Conservation (phyloP, 2,329 filamentous ascomycete genomes). For the Fonsecaea erecta region DNA sequence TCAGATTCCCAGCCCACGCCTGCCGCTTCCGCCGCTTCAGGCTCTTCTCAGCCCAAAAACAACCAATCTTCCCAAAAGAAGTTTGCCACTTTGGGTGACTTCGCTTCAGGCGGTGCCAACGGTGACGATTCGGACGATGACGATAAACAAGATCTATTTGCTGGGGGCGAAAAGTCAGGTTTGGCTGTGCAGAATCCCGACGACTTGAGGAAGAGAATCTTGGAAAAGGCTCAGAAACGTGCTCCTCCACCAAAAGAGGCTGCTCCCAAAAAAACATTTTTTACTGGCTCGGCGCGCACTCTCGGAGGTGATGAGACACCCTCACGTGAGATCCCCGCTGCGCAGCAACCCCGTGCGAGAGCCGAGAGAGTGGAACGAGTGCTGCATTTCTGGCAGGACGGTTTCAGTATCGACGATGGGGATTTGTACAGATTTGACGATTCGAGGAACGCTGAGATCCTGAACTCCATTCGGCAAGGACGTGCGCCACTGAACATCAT, state of each 20-base stretch:
- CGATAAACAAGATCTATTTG: slow-evolving; percentile 63
- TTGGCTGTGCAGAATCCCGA: slow-evolving; percentile 69
- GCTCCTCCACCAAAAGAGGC: slow-evolving; percentile 34
- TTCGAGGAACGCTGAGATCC: slow-evolving; percentile 64
- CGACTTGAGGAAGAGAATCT: slow-evolving; percentile 57
- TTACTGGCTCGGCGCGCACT: slow-evolving; percentile 66
- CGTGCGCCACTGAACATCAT: slow-evolving; percentile 66
- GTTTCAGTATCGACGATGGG: slow-evolving; percentile 69
- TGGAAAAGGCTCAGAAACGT: slow-evolving; percentile 52
- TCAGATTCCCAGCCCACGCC: slow-evolving; percentile 35
- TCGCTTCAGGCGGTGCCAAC: slow-evolving; percentile 46
- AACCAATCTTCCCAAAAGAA: slow-evolving; percentile 48
- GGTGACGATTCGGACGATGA: slow-evolving; percentile 58
- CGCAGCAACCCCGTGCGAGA: slow-evolving; percentile 47
- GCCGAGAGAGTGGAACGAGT: slow-evolving; percentile 61
- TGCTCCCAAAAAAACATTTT: slow-evolving; percentile 48
- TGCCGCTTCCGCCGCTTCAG: slow-evolving; percentile 39
- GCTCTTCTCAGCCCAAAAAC: slow-evolving; percentile 41
- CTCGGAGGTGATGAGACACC: slow-evolving; percentile 68
- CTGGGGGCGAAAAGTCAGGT: slow-evolving; percentile 71
- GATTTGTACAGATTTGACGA: slow-evolving; percentile 67
- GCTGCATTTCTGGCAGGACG: slow-evolving; percentile 68
- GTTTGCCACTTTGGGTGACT: slow-evolving; percentile 55
- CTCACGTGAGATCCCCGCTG: slow-evolving; percentile 61
- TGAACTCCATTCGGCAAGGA: slow-evolving; percentile 67